Percentiles rank a stretch among this genome's conserved stretches.
Conservation (phyloP, 75 land plant species). For the Cupressus sempervirens region DNA sequence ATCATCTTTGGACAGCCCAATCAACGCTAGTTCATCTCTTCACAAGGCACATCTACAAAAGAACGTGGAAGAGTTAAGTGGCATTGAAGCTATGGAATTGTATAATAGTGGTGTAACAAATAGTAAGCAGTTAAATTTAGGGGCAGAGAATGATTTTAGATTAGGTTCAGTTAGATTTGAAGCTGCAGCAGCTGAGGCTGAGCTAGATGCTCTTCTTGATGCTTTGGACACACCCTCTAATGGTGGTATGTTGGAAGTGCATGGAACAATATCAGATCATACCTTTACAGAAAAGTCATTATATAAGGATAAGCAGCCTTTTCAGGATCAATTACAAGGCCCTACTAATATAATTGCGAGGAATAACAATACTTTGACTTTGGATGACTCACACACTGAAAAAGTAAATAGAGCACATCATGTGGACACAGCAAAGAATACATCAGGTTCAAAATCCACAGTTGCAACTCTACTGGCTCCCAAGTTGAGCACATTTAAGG, state of each 20-base stretch:
- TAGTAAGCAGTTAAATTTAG: not conserved
- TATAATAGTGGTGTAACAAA: not conserved
- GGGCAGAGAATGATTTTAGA: not conserved
- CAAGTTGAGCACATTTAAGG: not conserved
- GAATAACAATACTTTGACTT: conserved; percentile 3
- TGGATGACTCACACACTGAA: conserved; percentile 35
- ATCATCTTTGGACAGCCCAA: not conserved
- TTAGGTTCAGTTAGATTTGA: conserved; percentile 17
- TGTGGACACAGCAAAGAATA: not conserved
- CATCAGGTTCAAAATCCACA: conserved; percentile 17
- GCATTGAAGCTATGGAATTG: not conserved
- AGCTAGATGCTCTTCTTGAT: conserved; percentile 56
- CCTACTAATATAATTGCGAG: not conserved
- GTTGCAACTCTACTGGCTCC: not conserved
- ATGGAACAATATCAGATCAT: not conserved
- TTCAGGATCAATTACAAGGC: not conserved
- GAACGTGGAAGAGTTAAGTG: not conserved
- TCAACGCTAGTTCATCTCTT: not conserved
- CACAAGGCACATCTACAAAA: not conserved
- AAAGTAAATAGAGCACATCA: conserved; percentile 12
- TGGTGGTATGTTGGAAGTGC: conserved; percentile 6
- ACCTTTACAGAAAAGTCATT: not conserved
- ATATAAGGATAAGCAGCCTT: conserved; percentile 7
- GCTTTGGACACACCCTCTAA: conserved; percentile 22
- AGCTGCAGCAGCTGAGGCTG: conserved; percentile 38